Percentiles rank a stretch among this genome's conserved stretches.
These are phyloP conservation scores for Chaetothyriales sp. DNA, from an alignment of 2,329 filamentous ascomycete species.

Conservation along the genomic window DNA sequence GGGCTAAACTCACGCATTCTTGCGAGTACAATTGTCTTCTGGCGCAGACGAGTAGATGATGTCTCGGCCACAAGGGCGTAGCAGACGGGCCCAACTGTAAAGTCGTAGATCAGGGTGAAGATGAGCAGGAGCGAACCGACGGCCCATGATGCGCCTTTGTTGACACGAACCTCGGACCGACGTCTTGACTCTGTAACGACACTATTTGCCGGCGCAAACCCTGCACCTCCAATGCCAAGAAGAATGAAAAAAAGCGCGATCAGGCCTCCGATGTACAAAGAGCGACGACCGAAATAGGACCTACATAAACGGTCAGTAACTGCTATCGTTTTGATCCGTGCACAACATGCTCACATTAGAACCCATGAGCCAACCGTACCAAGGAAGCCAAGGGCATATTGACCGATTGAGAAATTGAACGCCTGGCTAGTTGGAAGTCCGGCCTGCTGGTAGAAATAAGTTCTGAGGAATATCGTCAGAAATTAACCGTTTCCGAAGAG, in stretches of 20 bases:
- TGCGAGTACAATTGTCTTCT: slow-evolving; percentile 42
- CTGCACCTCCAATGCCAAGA: slow-evolving; percentile 15
- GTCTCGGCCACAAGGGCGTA: slow-evolving; percentile 42
- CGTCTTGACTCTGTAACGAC: slow-evolving; percentile 15
- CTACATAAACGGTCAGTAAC: slow-evolving; percentile 14
- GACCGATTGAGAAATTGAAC: slow-evolving; percentile 38
- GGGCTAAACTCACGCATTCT: slow-evolving; percentile 21
- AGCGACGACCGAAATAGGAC: slow-evolving; percentile 25
- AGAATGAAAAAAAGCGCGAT: slow-evolving; percentile 18
- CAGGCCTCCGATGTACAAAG: slow-evolving; percentile 24
- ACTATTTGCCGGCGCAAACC: slow-evolving; percentile 5
- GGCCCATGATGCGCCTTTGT: slow-evolving; percentile 16
- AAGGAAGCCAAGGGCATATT: slow-evolving; percentile 47
- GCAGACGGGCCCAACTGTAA: slow-evolving; percentile 41
- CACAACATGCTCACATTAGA: slow-evolving; percentile 19
- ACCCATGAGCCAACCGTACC: slow-evolving; percentile 41
- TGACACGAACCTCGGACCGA: background rate
- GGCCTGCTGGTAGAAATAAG: slow-evolving; percentile 44
- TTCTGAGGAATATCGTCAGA: slow-evolving; percentile 19
- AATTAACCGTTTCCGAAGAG: background rate
- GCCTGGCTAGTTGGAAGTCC: slow-evolving; percentile 24
- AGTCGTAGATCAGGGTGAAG: slow-evolving; percentile 43
- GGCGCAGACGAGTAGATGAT: slow-evolving; percentile 40
- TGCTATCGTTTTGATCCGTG: background rate
- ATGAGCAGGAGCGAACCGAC: slow-evolving; percentile 38